Evolutionary conservation across 257 asterid genomes (phyloP).

Genomic region (Cordia subcordata): DNA sequence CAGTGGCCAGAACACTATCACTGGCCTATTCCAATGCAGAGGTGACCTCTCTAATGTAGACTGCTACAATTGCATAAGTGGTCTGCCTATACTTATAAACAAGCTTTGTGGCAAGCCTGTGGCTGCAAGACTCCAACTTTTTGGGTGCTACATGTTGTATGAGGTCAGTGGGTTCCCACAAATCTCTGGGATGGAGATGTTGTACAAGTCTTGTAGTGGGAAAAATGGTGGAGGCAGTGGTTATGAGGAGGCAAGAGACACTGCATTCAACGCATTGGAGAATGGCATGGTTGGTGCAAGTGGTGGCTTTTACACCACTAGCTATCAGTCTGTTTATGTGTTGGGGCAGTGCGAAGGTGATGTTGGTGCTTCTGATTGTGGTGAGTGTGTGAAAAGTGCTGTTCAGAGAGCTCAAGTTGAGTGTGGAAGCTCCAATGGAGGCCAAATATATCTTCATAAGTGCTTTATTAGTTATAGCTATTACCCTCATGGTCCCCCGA

Average conservation of each 20-base stretch:
- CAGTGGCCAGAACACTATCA: slow-evolving; percentile 51
- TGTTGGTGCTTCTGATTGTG: slow-evolving; percentile 80
- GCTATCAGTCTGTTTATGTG: slow-evolving; percentile 56
- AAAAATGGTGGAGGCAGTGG: slow-evolving; percentile 71
- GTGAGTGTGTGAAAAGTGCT: slow-evolving; percentile 76
- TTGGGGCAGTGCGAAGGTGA: slow-evolving; percentile 97
- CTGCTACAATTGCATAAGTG: slow-evolving; percentile 78
- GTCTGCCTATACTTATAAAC: slow-evolving; percentile 74
- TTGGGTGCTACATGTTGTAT: slow-evolving; percentile 86
- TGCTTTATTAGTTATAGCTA: slow-evolving; percentile 70
- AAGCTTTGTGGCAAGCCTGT: slow-evolving; percentile 77
- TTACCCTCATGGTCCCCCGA: slow-evolving; percentile 67
- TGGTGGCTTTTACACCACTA: slow-evolving; percentile 61
- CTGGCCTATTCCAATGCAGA: slow-evolving; percentile 88
- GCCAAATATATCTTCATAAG: slow-evolving; percentile 76
- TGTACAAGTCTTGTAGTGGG: slow-evolving; percentile 79
- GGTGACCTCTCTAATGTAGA: slow-evolving; percentile 85
- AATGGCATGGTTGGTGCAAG: slow-evolving; percentile 48
- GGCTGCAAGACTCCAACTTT: slow-evolving; percentile 90
- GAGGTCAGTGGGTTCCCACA: slow-evolving; percentile 81
- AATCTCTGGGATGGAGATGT: slow-evolving; percentile 88
- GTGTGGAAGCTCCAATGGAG: slow-evolving; percentile 89
- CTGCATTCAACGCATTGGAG: slow-evolving; percentile 60
- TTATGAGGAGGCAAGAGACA: slow-evolving; percentile 78
- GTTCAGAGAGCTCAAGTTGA: slow-evolving; percentile 94